Base-by-base conservation (phyloP, 2,329 filamentous ascomycete species). In the Beauveria varroae region DNA sequence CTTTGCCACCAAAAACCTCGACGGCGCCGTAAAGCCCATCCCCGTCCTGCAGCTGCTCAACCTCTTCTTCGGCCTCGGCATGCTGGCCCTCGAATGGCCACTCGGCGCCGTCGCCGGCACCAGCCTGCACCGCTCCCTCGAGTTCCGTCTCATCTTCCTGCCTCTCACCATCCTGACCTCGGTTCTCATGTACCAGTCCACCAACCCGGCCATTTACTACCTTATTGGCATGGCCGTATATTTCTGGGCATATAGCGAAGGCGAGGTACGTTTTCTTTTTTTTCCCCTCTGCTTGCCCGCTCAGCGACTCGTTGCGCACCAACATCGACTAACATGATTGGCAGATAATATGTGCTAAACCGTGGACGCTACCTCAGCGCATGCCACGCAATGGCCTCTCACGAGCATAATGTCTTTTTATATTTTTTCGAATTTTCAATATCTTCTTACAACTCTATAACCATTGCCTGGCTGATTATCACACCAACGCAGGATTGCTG, bases 181-280 rank as follows among this genome's bases (percentile, higher is more conserved):
- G 6, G 80, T 88, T 30, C 80, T 99, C 65, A 79, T 96, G 65
- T 99, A 99, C 73, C 95, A 98, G 74, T 90, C 86, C 62, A 96
- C 93, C 30, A 96, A 99, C 72, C 82, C 93, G 3, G 95, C 91
- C 5, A 77, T 98, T 57, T 99, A 98, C 77, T 97, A 98, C 73
- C 73, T 96, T 28, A 84, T 97, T 64, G 93, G 88, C 22, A 87
- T 96, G 77, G 81, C 79, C 8, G 87, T 95, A 16, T 99, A 98
- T 75, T 96, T 98, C 69, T 97, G 93, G 93, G 95, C 91, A 1
- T 98, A 96, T 70, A 95, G 89, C 69, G 93, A 99, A 75, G 95
- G 95, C 75, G 95, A 99, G 87, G 93, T 96, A 76, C 72, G 88
- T 14, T 58, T 3, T 14, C 3, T 8, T 30, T 34, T 34, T 34